Base-by-base conservation (phyloP, 2,329 filamentous ascomycete genomes). In the Pestalotiopsis sp. region DNA sequence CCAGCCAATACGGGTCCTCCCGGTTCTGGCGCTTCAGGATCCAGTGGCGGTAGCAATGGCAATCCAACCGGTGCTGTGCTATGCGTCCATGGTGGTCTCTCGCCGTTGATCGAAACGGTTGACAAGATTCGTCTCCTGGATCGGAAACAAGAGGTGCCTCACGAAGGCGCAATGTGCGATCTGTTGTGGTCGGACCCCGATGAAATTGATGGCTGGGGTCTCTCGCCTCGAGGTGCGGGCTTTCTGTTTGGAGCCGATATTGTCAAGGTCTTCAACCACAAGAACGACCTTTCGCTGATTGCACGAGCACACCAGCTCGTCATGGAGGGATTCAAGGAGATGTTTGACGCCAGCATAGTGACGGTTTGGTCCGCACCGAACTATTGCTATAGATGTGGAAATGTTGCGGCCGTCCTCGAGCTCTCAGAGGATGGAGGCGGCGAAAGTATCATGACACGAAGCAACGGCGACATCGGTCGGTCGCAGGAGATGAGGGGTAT, bases 301-400 rank as follows among this genome's bases (percentile, higher is more conserved):
- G 96, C 95, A 20, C 90, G 96, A 67, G 96, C 96, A 1, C 96
- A 99, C 78, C 96, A 99, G 80, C 90, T 99, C 25, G 96, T 99
- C 72, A 99, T 98, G 96, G 96, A 99, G 80, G 96, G 96, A 0
- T 99, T 98, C 81, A 98, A 98, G 83, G 96, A 98, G 80, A 98
- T 98, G 95, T 99, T 98, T 77, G 94, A 97, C 78, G 92, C 91
- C 14, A 93, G 91, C 62, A 98, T 99, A 72, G 96, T 98, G 57
- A 99, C 96, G 0, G 96, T 99, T n/a, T 99, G 96, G 95, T 97
- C 93, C 0, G 95, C 95, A 11, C 95, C 95, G 0, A 98, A 98
- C 80, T 98, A 98, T 84, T 98, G 95, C 83, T 98, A 98, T 82
- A 90, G 94, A 72, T 98, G 95, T 77, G 95, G 95, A 67, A 98